Base-by-base conservation (phyloP, 306 rosid species). In the Delonix regia region DNA sequence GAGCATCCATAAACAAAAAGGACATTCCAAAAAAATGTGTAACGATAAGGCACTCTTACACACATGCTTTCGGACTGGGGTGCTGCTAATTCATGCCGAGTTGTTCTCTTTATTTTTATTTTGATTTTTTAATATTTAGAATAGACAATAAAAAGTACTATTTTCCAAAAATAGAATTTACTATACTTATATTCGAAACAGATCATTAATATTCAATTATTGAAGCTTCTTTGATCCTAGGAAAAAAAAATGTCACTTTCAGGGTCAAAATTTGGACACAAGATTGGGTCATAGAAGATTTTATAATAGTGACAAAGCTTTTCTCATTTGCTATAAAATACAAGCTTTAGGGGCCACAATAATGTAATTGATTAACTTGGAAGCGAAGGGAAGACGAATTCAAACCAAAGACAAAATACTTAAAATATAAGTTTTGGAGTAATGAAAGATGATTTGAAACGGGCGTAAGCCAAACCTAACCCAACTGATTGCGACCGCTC, bases 391-490 rank as follows among this genome's bases (percentile, higher is more conserved):
- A 73, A 79, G 69, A 83, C 69, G 73, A 55, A 72, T 70, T 60
- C 60, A 38, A 45, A 1, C 13, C 74, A 55, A 73, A 76, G 55
- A 70, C 55, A 48, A 42, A 42, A 5, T 38, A 49, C 55, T 38
- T 10, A 55, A 36, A 57, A 55, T 67, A 39, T 64, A 38, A 16
- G 75, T 42, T 67, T 77, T 78, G 41, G 49, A 69, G 68, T 55
- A 60, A 81, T 24, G 22, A 48, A 53, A 33, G n/a, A 65, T 65
- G 56, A 67, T 76, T 77, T 77, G 4, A 72, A 78, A 34, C 44
- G 30, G 66, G 16, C 38, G 48, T 64, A 24, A 61, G 64, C 60
- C 45, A 74, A 51, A 83, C 89, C 92, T 83, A 90, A 75, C 47
- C 71, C 85, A 71, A 81, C 74, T 39, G 22, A 22, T 24, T 25